Evolutionary conservation across 2,329 filamentous ascomycete species (phyloP).

Genomic region (Aspergillus latus): DNA sequence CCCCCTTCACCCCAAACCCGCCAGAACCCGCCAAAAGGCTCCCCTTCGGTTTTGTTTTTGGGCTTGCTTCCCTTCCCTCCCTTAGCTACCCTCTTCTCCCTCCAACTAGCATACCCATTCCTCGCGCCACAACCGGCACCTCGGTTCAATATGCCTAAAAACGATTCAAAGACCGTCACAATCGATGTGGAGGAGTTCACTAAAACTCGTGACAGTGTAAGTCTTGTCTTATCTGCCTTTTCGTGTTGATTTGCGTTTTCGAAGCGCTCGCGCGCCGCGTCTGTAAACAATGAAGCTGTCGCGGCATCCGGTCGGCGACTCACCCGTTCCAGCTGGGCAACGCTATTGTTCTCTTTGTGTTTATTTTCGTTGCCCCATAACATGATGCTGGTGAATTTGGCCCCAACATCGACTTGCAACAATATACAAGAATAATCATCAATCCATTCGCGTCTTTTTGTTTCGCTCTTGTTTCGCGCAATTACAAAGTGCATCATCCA

Average conservation of each 20-base stretch:
- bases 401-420: not conserved
- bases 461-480: not conserved
- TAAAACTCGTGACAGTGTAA: conserved; percentile 77
- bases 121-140: conserved; percentile 23
- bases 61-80: conserved; percentile 10
- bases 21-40: conserved; percentile 12
- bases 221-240: conserved; percentile 36
- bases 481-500: conserved; percentile 1
- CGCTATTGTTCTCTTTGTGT: not conserved
- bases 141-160: conserved; percentile 48
- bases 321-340: not conserved
- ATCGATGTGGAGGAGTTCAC: conserved; percentile 72
- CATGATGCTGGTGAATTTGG: not conserved
- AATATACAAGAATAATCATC: not conserved
- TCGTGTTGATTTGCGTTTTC: conserved; percentile 4
- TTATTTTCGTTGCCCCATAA: not conserved
- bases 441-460: too few relatives aligned
- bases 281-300: conserved; percentile 5
- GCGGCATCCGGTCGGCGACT: not conserved
- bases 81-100: conserved; percentile 25
- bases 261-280: not conserved
- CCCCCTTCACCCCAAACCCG: conserved; percentile 13
- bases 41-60: conserved; percentile 10
- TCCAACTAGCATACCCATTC: conserved; percentile 40
- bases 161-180: conserved; percentile 40